Base-by-base conservation (phyloP, 345 rosid species). In the Eucalyptus camaldulensis region DNA sequence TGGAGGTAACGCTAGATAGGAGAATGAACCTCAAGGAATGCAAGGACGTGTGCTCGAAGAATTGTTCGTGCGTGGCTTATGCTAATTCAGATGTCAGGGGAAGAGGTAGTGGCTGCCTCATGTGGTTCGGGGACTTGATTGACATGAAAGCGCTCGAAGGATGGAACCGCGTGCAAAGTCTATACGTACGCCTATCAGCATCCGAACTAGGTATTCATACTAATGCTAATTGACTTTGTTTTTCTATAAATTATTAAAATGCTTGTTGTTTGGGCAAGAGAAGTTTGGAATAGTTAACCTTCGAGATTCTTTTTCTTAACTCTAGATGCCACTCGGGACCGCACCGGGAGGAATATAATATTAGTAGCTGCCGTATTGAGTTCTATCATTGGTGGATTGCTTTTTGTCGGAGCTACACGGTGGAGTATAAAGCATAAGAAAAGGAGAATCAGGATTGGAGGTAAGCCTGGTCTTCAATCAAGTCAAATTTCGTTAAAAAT, bases 41-140 rank as follows among this genome's bases (percentile, higher is more conserved):
- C 62, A 25, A 80, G 89, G 53, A 67, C 8, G 29, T 24, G 87
- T 90, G 93, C 85, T 86, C 33, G 19, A 87, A 60, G 21, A 93
- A 92, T 80, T 93, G 92, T 50, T 89, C 91, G 27, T 92, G 92
- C 37, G 87, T 44, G 8, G 94, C 92, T n/a, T 93, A 88, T 87
- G 85, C 92, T 8, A 86, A 88, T 67, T 47, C 87, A 13, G 88
- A 91, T 81, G 19, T 90, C 21, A 89, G 89, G 4, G 15, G 67
- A 53, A 5, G 58, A 60, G 67, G 67, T 27, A 60, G 67, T 11
- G 67, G 67, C 4, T 60, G 31, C 67, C 67, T 60, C 67, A 60
- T 60, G 67, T 60, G 67, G 67, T 60, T 60, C 31, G 67, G 67
- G 67, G 67, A 60, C 31, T 60, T 60, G n/a, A 60, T 60, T 60